Evolutionary conservation across 768 basidiomycete species (phyloP), one percentile per base, ranked within the genome.

Genomic region (Macrolepiota fuliginosa): DNA sequence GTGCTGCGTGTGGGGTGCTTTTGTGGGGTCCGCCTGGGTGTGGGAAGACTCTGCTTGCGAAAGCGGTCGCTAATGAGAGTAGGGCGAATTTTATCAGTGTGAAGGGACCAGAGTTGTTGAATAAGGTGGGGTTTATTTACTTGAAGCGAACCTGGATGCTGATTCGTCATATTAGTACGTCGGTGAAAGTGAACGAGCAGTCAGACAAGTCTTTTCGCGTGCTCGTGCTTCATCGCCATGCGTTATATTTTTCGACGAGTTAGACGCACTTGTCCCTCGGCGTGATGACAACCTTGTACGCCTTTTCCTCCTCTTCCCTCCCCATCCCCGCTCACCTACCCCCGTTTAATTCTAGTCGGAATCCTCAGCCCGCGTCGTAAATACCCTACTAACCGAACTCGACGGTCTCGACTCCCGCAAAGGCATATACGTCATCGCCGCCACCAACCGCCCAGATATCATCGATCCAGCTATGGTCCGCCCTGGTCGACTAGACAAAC

Each of bases 1-100:
- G 89, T 32, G 92, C 93, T 0, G 87, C 94, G 0, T 95, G 94
- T 69, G 97, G 96, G 0, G 97, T 98, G 2, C 76, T 98, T 36
- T 76, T 98, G n/a, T 98, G 97, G 97, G 97, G 97, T 32, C 97
- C 97, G 25, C 96, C 97, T 0, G 97, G 97, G 10, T 98, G 96
- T 70, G 97, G 97, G 4, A 99, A 98, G 77, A 99, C 97, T 0
- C 71, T 99, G 29, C 78, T 99, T n/a, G 97, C 97, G 0, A 98
- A 98, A 71, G 97, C 96, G 0, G 96, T 98, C 4, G 97, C 97
- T 9, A 98, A 95, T 71, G 97, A 98, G 76, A 92, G 89, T 56
- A 79, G 85, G 64, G 97, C 97, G 12, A 98, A 95, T 74, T 98
- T 99, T 68, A 98, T 99, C 69, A 96, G 94, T 68, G 92, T 98